A percentile compares a stretch with the other conserved stretches of the same genome.
Conservation (phyloP, 2,329 filamentous ascomycete species). For the Sphaerulina populicola region DNA sequence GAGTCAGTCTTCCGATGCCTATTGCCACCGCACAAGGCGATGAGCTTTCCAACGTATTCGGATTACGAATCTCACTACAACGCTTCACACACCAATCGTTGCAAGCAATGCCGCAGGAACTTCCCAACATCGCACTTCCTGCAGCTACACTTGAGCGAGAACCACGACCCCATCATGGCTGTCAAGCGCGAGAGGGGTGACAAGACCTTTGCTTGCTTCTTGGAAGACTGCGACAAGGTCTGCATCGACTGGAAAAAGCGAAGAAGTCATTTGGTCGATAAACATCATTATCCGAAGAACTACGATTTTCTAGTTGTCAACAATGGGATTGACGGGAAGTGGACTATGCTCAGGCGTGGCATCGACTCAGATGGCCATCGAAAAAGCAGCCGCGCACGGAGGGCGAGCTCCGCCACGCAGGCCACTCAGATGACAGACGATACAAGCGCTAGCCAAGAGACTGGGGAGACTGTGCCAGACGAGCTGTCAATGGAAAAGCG, state of each 20-base stretch:
- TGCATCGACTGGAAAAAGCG: slow-evolving; percentile 79
- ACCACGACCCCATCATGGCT: slow-evolving; percentile 72
- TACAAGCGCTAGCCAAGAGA: slow-evolving; percentile 17
- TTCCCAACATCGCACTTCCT: slow-evolving; percentile 79
- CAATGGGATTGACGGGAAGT: slow-evolving; percentile 77
- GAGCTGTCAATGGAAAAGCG: neutral
- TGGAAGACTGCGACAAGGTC: slow-evolving; percentile 76
- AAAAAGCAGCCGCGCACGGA: slow-evolving; percentile 26
- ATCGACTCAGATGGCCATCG: slow-evolving; percentile 29
- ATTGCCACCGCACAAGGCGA: slow-evolving; percentile 67
- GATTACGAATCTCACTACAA: slow-evolving; percentile 84
- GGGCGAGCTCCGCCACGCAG: slow-evolving; percentile 16
- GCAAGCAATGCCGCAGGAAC: slow-evolving; percentile 74
- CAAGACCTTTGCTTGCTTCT: slow-evolving; percentile 85
- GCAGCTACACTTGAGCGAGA: slow-evolving; percentile 78
- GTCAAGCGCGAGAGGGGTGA: slow-evolving; percentile 70
- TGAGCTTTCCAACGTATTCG: slow-evolving; percentile 64
- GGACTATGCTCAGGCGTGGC: slow-evolving; percentile 63
- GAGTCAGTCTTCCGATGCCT: slow-evolving; percentile 62
- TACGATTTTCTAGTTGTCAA: slow-evolving; percentile 85
- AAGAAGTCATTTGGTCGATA: slow-evolving; percentile 81
- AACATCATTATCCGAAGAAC: slow-evolving; percentile 78
- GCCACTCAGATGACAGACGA: slow-evolving; percentile 20
- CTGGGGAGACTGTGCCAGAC: slow-evolving; percentile 6
- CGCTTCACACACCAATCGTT: slow-evolving; percentile 73